A percentile compares a stretch with the other conserved stretches of the same genome.
phyloP scores from a whole-genome alignment of 1,284 basidiomycete genomes.

The Ceratobasidium sp. region DNA sequence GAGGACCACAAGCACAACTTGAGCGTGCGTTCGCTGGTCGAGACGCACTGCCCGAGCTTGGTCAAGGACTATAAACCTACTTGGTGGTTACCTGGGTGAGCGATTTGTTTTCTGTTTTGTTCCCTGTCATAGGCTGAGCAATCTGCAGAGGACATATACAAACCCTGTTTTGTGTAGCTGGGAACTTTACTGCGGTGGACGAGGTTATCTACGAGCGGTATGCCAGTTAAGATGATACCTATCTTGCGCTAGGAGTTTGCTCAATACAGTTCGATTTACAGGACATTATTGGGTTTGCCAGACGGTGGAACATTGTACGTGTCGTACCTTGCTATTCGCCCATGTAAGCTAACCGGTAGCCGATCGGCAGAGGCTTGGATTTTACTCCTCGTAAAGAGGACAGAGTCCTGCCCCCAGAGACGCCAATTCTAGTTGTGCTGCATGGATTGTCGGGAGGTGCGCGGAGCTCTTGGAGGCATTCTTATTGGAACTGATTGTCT shows the following conservation, averaged over 20 bases:
- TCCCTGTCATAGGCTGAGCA: neutral
- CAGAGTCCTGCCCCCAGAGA: conserved; percentile 61
- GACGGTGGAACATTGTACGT: conserved; percentile 77
- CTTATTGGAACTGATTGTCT: neutral
- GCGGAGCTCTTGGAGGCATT: conserved; percentile 34
- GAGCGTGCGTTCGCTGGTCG: conserved; percentile 39
- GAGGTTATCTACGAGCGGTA: conserved; percentile 74
- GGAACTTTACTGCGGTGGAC: conserved; percentile 73
- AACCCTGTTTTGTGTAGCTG: conserved; percentile 54
- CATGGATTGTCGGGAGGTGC: conserved; percentile 88
- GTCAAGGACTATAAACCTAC: conserved; percentile 50
- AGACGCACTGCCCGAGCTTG: conserved; percentile 46
- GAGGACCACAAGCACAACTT: neutral
- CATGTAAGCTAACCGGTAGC: conserved; percentile 3
- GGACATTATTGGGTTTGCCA: conserved; percentile 64
- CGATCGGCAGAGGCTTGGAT: conserved; percentile 67
- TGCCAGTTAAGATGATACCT: conserved; percentile 43
- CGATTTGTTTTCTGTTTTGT: neutral
- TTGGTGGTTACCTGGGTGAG: conserved; percentile 50
- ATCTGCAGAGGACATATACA: conserved; percentile 53
- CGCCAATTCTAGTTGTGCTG: conserved; percentile 82
- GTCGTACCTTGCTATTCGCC: conserved; percentile 17
- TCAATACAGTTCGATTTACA: conserved; percentile 46
- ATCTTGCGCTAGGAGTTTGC: no score
- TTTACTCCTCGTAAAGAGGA: conserved; percentile 67